phyloP scores from a whole-genome alignment of 176 grass and related monocot species.

The Bromus sterilis region DNA sequence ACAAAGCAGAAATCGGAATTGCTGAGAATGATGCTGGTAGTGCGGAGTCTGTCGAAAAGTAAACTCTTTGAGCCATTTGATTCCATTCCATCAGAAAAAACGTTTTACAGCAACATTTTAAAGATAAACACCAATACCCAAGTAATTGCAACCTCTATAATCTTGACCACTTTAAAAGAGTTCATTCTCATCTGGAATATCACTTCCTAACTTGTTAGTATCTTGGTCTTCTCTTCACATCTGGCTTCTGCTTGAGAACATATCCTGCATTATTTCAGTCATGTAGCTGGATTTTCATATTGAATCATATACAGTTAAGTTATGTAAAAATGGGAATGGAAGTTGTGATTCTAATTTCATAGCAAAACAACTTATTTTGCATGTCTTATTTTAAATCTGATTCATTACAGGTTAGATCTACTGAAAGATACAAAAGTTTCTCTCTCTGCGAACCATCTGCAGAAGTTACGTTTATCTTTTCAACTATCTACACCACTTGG shows the following conservation, averaged over 20 bases:
- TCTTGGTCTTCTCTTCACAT: background rate
- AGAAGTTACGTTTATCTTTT: slow-evolving; percentile 76
- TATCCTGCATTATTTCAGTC: background rate
- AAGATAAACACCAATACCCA: background rate
- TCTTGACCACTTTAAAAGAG: background rate
- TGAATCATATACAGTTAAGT: background rate
- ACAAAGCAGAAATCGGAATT: slow-evolving; percentile 80
- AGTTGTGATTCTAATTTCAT: background rate
- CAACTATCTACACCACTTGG: slow-evolving; percentile 71
- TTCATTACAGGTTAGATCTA: slow-evolving; percentile 81
- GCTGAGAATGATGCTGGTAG: slow-evolving; percentile 61
- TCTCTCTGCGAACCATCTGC: slow-evolving; percentile 84
- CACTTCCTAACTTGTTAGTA: background rate
- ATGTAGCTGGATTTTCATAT: background rate
- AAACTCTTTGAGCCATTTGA: slow-evolving; percentile 16
- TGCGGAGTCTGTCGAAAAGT: slow-evolving; percentile 75
- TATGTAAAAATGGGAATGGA: background rate
- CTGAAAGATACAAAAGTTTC: slow-evolving; percentile 45
- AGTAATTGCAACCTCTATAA: background rate
- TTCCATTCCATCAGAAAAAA: background rate
- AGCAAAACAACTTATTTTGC: background rate
- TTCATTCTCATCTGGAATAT: slow-evolving; percentile 1
- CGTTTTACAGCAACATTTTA: background rate
- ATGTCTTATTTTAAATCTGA: slow-evolving; percentile 3
- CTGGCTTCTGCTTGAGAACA: background rate